Evolutionary conservation across 1,284 basidiomycete genomes (phyloP), one percentile per base, ranked within the genome.

Genomic region (Pseudomicrostroma phylloplanum): DNA sequence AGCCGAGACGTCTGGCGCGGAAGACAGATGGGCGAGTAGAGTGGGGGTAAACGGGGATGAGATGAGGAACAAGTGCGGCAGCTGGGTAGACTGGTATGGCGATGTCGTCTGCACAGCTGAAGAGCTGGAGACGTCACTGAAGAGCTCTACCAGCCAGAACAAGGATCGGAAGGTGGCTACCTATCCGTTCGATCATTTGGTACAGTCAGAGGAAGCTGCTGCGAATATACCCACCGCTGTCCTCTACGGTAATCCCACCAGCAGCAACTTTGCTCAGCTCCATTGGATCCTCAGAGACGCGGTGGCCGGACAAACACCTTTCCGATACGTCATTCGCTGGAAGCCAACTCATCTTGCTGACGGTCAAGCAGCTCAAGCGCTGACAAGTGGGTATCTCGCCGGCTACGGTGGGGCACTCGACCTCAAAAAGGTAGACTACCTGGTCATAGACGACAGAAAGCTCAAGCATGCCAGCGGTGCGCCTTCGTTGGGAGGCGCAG

Each of bases 361-460:
- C 26, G 21, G 36, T 6, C 30, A 25, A 9, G 43, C 19, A n/a
- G 25, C 39, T 49, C 25, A 39, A 13, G 43, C 59, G 9, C 48
- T 39, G 11, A 54, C 51, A 15, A 25, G 51, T 25, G 42, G 78
- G 12, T 84, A 85, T 65, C 81, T 97, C 4, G 86, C 89, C 7
- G 93, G 94, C 6, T 98, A 91, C 72, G 93, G 93, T 2, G 92
- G 93, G 7, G 84, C 89, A 30, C 83, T 98, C 60, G 91, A 96
- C 71, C 81, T 98, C 70, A 98, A 98, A 83, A 96, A 94, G 81
- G 96, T 87, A 82, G 94, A 98, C 78, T 98, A 98, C 76, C 85
- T 97, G 15, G 92, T 90, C 1, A 83, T 97, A 26, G 77, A 79
- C 58, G 77, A 79, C 57, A 69, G 77, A 7, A 69, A 71, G 60